A percentile compares a stretch with the other conserved stretches of the same genome.
phyloP scores from a whole-genome alignment of 805 yeast species.

The Cyberlindnera euphorbiae region DNA sequence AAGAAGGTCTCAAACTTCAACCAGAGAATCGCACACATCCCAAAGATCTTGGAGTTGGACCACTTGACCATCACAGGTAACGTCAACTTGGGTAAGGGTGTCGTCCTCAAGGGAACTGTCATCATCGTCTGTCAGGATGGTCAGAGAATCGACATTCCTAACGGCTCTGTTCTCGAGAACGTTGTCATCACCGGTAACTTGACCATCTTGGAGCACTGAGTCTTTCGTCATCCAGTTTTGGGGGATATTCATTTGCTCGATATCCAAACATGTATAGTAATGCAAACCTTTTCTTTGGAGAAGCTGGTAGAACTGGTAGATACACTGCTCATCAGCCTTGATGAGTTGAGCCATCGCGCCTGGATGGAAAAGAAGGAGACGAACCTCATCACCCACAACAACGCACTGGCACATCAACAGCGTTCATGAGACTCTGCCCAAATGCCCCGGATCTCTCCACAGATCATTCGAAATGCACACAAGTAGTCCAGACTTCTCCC shows the following conservation, averaged over 20 bases:
- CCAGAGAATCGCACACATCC: slow-evolving; percentile 89
- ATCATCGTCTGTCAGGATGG: slow-evolving; percentile 97
- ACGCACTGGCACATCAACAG: too few relatives aligned
- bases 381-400: too few relatives aligned
- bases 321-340: too few relatives aligned
- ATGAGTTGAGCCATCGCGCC: too few relatives aligned
- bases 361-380: too few relatives aligned
- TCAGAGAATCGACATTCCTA: slow-evolving; percentile 94
- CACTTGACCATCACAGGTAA: slow-evolving; percentile 98
- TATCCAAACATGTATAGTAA: too few relatives aligned
- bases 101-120: slow-evolving; percentile 93
- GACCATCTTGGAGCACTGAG: slow-evolving; percentile 86
- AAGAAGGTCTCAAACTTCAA: slow-evolving; percentile 93
- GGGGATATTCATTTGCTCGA: too few relatives aligned
- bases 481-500: slow-evolving; percentile 12
- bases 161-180: slow-evolving; percentile 90
- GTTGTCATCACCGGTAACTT: slow-evolving; percentile 96
- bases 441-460: slow-evolving; percentile 20
- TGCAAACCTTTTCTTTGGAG: too few relatives aligned
- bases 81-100: slow-evolving; percentile 84
- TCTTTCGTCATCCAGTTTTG: too few relatives aligned
- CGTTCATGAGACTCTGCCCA: not conserved
- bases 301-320: too few relatives aligned
- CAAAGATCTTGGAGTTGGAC: slow-evolving; percentile 92
- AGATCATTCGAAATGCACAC: slow-evolving; percentile 8